Evolutionary conservation across 108 stramenopile genomes (phyloP), one percentile per base, ranked within the genome.

Genomic region (Mediolabrus comicus): DNA sequence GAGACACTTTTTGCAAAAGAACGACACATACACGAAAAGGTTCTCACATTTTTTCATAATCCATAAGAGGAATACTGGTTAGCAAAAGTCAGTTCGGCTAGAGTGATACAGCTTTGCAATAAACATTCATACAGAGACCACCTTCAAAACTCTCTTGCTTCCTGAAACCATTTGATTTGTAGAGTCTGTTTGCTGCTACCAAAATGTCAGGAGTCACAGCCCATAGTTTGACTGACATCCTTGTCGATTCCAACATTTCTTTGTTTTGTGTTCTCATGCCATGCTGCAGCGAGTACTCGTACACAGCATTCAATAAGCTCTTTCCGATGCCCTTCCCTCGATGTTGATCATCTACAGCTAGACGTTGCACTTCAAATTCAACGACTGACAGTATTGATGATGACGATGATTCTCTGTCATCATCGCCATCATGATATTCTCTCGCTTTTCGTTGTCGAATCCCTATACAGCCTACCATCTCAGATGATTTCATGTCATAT

Each of bases 381-480:
- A 57, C 59, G 19, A 69, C 22, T 41, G 60, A 3, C 7, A 22
- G n/a, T n/a, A n/a, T n/a, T n/a, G n/a, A 22, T 49, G 22, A 0
- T 49, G 76, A 16, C n/a, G 17, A 24, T 3, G 29, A 31, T 9
- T 0, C 33, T n/a, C 36, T 36, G 3, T 17, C 22, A 4, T 33
- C 56, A 10, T 30, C 35, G 26, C 46, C 30, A 28, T 19, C n/a
- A 25, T 22, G 22, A 13, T 22, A 43, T 27, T 65, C 53, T 59
- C 61, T 75, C 9, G 12, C 57, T 36, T 74, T 65, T 35, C 82
- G 62, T 36, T 34, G 43, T 51, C 82, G 76, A 31, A 89, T 25
- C 25, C 87, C 90, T 46, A 92, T 66, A 53, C 83, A 88, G 17
- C 90, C 90, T 25, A 87, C 59, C 10, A 92, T 27, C 10, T 30